Conservation (phyloP, 768 basidiomycete genomes). For the Clitopilus passeckerianus region DNA sequence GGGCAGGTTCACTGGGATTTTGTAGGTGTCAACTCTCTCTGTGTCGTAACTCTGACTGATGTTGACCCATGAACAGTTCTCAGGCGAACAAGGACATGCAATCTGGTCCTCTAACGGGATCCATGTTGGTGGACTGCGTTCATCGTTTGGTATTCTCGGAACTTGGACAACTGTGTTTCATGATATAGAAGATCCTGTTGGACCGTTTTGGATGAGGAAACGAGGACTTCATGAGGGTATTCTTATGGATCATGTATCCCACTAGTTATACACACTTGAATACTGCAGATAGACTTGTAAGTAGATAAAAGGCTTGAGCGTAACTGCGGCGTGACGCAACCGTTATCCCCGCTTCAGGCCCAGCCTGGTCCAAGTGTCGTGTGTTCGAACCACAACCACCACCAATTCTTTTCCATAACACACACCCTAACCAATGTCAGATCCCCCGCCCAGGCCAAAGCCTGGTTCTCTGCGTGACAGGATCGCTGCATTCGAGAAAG, state of each 20-base stretch:
- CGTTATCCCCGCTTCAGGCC: slow-evolving; percentile 1
- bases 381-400: slow-evolving; percentile 12
- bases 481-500: slow-evolving; percentile 85
- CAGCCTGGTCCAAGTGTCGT: background rate
- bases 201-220: slow-evolving; percentile 32
- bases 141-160: slow-evolving; percentile 54
- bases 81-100: slow-evolving; percentile 45
- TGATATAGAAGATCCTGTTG: slow-evolving; percentile 38
- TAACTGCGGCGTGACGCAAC: background rate
- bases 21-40: slow-evolving; percentile 32
- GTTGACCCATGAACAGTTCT: slow-evolving; percentile 24
- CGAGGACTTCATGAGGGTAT: slow-evolving; percentile 3
- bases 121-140: slow-evolving; percentile 56
- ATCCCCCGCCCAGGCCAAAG: slow-evolving; percentile 61
- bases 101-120: slow-evolving; percentile 66
- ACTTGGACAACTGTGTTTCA: slow-evolving; percentile 43
- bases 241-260: slow-evolving; percentile 11
- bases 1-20: slow-evolving; percentile 59
- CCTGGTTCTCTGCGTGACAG: slow-evolving; percentile 80
- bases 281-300: background rate
- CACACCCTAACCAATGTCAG: slow-evolving; percentile 41
- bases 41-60: background rate
- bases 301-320: background rate
- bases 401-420: background rate
- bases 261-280: slow-evolving; percentile 1